Evolutionary conservation across 805 yeast species (phyloP), one percentile per base, ranked within the genome.

Genomic region (Zygosaccharomyces rouxii): DNA sequence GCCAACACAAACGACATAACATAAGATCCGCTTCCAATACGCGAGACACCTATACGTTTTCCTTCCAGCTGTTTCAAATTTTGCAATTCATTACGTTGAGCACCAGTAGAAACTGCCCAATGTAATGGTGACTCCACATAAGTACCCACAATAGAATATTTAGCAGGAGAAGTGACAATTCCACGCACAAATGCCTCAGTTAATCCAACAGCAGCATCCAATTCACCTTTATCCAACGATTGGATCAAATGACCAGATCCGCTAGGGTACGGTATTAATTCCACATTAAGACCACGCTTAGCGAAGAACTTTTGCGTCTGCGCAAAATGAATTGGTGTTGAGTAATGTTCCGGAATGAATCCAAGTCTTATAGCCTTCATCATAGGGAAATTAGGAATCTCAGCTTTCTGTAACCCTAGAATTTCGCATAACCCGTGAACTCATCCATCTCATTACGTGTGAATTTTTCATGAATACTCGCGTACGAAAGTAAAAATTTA

Each of bases 171-270:
- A 9, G 52, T 51, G 21, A 87, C 86, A 43, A 85, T 71, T 16
- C 92, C 95, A 25, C 94, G 80, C 2, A 90, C 81, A 68, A 89
- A 89, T 0, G 95, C 96, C 66, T 89, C 97, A 3, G 97, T 89
- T 46, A 89, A 74, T 0, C 97, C 97, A 59, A 90, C 78, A 26
- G 95, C 95, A 44, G 86, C 72, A 59, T 89, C 94, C 30, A 89
- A 77, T 37, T 82, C 78, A 9, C 76, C 73, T 14, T 70, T 76
- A 52, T 80, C 79, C 44, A 90, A 71, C 5, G 89, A 75, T 57
- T 84, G 85, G 63, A 89, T 86, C 65, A 89, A 73, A 57, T 88
- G 87, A 2, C 97, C 97, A 5, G 95, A 82, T 0, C 97, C 97
- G 14, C 94, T 86, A 14, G 88, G 85, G 49, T 77, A 90, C 2